Base-by-base conservation (phyloP, 257 asterid species). In the Solanum acaule region DNA sequence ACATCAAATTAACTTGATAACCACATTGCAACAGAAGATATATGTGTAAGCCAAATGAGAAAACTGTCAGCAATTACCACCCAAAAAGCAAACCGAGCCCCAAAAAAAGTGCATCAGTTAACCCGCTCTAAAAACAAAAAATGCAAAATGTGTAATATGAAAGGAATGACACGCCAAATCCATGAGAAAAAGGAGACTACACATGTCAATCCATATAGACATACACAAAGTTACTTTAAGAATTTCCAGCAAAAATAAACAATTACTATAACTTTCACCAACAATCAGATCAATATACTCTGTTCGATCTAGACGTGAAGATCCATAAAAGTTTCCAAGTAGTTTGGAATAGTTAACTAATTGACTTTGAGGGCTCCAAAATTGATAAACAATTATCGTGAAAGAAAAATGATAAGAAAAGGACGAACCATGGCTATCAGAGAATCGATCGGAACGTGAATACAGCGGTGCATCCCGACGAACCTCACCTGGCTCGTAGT, bases 401-500 rank as follows among this genome's bases (percentile, higher is more conserved):
- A 35, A 73, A 73, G 29, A 25, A 73, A 73, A 83, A 38, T 31
- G 68, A 27, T 11, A n/a, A 31, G 6, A 86, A 16, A 72, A 63
- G 52, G 33, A 38, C 92, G 65, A 90, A 96, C 98, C 98, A 89
- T 91, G 93, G 89, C 88, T 90, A 70, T 92, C 95, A 27, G 83
- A 40, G 72, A 89, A 88, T 52, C 98, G 95, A 89, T 88, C 95
- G 72, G 96, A 88, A 82, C 96, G 98, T 87, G 95, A 87, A 92
- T 93, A 90, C 61, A 94, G 93, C 88, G 94, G 96, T 37, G 95
- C 95, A 89, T 93, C 94, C 7, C 93, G 97, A 87, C 98, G 99
- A 88, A 96, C 98, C 90, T 96, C 99, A n/a, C 98, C 99, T 25
- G 98, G 98, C 87, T 96, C 99, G 92, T 94, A 95, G 81, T 96